phyloP scores from a whole-genome alignment of 257 asterid genomes.

The Datura wrightii region DNA sequence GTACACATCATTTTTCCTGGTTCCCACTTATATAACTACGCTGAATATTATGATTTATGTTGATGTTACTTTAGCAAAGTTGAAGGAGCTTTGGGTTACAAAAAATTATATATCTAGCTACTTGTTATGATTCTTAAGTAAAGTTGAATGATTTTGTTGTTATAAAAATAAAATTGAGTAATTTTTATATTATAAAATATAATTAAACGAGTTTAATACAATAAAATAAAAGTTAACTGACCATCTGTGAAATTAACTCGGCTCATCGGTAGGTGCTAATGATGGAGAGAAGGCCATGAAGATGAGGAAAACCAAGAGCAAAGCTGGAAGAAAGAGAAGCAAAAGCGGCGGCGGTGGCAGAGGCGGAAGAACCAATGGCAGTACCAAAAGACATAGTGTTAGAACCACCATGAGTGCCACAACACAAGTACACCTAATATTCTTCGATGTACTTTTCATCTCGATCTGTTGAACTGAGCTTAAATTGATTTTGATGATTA shows the following conservation, averaged over 20 bases:
- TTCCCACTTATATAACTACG: too few relatives aligned
- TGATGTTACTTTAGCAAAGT: too few relatives aligned
- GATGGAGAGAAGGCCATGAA: slow-evolving; percentile 28
- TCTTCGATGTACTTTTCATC: neutral
- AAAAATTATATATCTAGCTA: neutral
- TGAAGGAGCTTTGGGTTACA: neutral
- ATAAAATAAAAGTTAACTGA: neutral
- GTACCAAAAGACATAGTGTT: neutral
- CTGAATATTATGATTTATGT: too few relatives aligned
- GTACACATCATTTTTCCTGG: too few relatives aligned
- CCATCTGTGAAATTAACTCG: neutral
- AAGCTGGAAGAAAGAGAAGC: slow-evolving; percentile 25
- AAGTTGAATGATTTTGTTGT: neutral
- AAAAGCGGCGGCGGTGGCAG: slow-evolving; percentile 51
- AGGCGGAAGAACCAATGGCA: slow-evolving; percentile 45
- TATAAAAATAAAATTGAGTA: neutral
- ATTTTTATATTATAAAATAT: neutral
- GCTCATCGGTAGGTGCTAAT: neutral
- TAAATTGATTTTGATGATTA: neutral
- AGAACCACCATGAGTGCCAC: neutral
- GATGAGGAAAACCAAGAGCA: slow-evolving; percentile 20
- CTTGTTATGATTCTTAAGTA: neutral
- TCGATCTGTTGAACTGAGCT: too few relatives aligned
- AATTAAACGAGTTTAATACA: neutral
- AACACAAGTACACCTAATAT: neutral